phyloP scores from a whole-genome alignment of 768 basidiomycete species.

The Leccinum variicolor region DNA sequence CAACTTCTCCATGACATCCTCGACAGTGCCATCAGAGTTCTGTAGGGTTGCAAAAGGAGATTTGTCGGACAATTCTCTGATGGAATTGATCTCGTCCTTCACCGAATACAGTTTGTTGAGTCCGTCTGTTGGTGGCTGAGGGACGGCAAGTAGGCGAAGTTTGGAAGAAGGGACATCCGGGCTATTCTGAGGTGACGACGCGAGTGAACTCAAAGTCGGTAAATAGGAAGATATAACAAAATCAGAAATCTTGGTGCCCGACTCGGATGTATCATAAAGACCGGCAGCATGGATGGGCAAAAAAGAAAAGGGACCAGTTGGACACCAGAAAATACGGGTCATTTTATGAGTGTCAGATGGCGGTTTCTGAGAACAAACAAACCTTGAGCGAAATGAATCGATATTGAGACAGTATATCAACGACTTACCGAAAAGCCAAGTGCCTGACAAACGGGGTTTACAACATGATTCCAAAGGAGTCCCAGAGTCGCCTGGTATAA shows the following conservation, averaged over 20 bases:
- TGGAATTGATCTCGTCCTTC: neutral
- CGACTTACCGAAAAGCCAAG: neutral
- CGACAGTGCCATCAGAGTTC: neutral
- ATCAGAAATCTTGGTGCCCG: neutral
- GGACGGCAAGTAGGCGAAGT: neutral
- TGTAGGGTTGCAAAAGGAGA: neutral
- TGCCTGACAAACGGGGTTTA: neutral
- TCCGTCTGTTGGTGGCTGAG: neutral
- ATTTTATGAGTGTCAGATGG: neutral
- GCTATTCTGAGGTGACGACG: too few species aligned
- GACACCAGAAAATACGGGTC: neutral
- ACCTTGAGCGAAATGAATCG: neutral
- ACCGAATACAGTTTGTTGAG: neutral
- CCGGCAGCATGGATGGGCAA: neutral
- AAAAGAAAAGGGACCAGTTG: neutral
- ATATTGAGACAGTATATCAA: neutral
- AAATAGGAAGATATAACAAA: neutral
- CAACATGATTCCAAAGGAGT: neutral
- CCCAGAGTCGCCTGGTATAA: neutral
- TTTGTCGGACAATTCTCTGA: neutral
- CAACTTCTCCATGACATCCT: neutral
- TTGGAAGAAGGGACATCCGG: too few species aligned
- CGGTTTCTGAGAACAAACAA: neutral
- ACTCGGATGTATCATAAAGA: neutral
- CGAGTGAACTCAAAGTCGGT: neutral